These are phyloP conservation scores for Suhomyces pyralidae DNA, from an alignment of 805 yeast species.

Conservation along the genomic window DNA sequence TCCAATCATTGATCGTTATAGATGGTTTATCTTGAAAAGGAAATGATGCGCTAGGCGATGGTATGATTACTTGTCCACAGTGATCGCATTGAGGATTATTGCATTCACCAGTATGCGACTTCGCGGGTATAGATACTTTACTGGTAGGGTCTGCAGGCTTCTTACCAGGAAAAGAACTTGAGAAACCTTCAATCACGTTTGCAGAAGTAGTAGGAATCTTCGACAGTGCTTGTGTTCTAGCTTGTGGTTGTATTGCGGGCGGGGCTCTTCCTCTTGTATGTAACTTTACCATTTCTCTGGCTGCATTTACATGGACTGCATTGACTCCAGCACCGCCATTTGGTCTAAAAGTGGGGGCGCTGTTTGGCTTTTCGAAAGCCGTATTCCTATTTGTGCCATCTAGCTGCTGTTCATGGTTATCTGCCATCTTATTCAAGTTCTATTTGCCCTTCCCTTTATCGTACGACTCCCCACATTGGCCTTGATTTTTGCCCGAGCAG, in stretches of 20 bases:
- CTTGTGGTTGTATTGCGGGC: neutral
- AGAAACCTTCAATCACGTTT: conserved; percentile 2
- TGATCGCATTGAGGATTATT: conserved; percentile 51
- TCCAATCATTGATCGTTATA: conserved; percentile 73
- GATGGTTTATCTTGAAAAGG: conserved; percentile 68
- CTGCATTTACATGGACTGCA: conserved; percentile 55
- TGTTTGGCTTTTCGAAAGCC: neutral
- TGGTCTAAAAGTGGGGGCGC: conserved; percentile 1
- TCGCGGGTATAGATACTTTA: conserved; percentile 44
- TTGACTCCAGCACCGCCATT: conserved; percentile 39
- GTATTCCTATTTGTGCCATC: neutral
- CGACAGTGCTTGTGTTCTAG: neutral
- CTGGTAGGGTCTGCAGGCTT: neutral
- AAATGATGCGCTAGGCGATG: conserved; percentile 64
- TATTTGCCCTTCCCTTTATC: neutral
- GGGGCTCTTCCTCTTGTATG: conserved; percentile 45
- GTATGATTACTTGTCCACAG: conserved; percentile 75
- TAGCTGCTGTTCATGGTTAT: neutral
- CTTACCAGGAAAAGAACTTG: conserved; percentile 16
- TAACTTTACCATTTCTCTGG: conserved; percentile 58
- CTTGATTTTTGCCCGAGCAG: neutral
- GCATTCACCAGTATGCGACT: conserved; percentile 34
- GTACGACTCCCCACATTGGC: neutral
- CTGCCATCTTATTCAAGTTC: neutral
- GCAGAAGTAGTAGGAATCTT: neutral